Conservation (phyloP, 2,329 filamentous ascomycete species). For the Byssothecium circinans region DNA sequence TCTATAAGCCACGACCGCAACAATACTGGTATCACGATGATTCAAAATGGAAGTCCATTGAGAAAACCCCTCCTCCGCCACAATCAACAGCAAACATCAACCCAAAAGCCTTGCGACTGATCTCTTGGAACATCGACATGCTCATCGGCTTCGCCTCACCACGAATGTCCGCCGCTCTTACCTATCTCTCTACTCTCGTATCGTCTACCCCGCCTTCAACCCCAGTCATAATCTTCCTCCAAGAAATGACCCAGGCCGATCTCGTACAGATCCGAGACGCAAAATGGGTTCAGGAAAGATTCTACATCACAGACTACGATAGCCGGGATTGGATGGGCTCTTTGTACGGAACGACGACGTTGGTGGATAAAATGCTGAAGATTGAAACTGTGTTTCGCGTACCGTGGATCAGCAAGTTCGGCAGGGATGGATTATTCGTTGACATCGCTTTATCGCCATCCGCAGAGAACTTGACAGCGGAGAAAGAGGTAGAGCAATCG, state of each 20-base stretch:
- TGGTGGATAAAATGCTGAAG: conserved; percentile 53
- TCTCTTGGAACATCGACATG: conserved; percentile 56
- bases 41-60: not conserved
- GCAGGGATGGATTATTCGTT: conserved; percentile 59
- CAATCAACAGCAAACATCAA: conserved; percentile 2
- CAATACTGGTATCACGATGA: conserved; percentile 7
- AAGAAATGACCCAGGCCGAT: conserved; percentile 56
- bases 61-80: not conserved
- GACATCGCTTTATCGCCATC: conserved; percentile 45
- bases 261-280: conserved; percentile 48
- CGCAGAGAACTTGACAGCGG: not conserved
- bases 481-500: not conserved
- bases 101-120: conserved; percentile 28
- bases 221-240: conserved; percentile 53
- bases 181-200: conserved; percentile 41
- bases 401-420: conserved; percentile 54
- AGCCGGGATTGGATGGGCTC: conserved; percentile 48
- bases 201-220: conserved; percentile 15
- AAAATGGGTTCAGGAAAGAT: conserved; percentile 53
- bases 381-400: conserved; percentile 55
- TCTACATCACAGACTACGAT: conserved; percentile 54
- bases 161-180: conserved; percentile 48
- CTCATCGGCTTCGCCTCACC: conserved; percentile 41
- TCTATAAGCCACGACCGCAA: conserved; percentile 21
- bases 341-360: conserved; percentile 57